Conservation (phyloP, 2,329 filamentous ascomycete genomes). For the Cadophora sp. region DNA sequence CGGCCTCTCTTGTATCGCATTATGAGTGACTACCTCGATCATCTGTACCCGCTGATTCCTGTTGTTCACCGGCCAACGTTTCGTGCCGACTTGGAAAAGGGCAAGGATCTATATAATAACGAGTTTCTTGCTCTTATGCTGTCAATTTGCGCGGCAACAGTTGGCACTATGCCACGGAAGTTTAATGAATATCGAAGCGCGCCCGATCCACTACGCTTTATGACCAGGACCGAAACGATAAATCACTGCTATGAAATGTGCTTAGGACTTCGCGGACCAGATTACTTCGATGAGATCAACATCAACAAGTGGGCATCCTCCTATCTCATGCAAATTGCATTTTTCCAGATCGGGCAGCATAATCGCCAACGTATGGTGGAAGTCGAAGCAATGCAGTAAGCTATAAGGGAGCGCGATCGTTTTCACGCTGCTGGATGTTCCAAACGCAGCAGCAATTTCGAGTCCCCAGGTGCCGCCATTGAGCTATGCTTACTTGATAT, state of each 20-base stretch:
- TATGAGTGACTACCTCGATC: slow-evolving; percentile 10
- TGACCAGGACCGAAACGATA: slow-evolving; percentile 24
- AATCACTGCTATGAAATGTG: slow-evolving; percentile 20
- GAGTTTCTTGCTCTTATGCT: slow-evolving; percentile 22
- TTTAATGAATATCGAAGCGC: slow-evolving; percentile 21
- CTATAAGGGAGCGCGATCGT: background rate
- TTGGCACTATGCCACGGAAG: slow-evolving; percentile 23
- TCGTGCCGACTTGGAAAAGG: slow-evolving; percentile 1
- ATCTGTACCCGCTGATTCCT: slow-evolving; percentile 15
- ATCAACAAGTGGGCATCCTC: slow-evolving; percentile 45
- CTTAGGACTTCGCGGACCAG: slow-evolving; percentile 8
- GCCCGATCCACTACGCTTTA: slow-evolving; percentile 19
- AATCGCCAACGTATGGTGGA: slow-evolving; percentile 48
- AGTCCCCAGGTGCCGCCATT: too few species aligned
- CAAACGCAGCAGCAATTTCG: too few species aligned
- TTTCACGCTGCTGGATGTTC: too few species aligned
- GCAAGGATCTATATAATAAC: slow-evolving; percentile 2
- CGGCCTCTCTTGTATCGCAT: slow-evolving; percentile 1
- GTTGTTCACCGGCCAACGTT: slow-evolving; percentile 14
- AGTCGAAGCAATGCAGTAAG: slow-evolving; percentile 44
- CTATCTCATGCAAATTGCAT: slow-evolving; percentile 44
- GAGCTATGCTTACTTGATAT: background rate
- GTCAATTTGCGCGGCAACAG: slow-evolving; percentile 19
- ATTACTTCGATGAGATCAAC: slow-evolving; percentile 28
- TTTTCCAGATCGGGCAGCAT: slow-evolving; percentile 46